A percentile compares a stretch with the other conserved stretches of the same genome.
Conservation (phyloP, 345 rosid genomes). For the Isatis tinctoria region DNA sequence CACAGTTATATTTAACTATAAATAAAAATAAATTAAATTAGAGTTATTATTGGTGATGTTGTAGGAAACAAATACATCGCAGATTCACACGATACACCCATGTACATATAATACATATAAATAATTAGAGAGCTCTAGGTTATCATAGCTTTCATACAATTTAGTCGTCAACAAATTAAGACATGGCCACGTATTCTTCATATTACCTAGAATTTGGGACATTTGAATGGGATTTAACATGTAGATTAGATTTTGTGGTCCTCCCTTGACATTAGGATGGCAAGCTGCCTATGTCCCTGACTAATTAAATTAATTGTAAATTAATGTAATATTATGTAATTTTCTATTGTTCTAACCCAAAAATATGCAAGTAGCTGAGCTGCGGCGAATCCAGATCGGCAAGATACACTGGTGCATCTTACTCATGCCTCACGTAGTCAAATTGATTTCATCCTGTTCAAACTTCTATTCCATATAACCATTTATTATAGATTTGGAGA, state of each 20-base stretch:
- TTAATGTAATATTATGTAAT: not conserved
- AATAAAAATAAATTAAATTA: not conserved
- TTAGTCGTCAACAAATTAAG: not conserved
- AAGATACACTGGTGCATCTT: no score
- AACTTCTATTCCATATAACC: no score
- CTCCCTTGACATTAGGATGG: not conserved
- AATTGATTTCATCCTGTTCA: no score
- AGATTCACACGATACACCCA: not conserved
- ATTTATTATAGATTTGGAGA: no score
- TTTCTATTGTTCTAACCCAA: not conserved
- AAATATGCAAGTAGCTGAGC: not conserved
- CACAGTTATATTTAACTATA: no score
- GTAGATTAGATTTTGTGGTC: conserved; percentile 18
- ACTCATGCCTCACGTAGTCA: no score
- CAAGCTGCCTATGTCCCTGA: not conserved
- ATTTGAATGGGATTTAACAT: not conserved
- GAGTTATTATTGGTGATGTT: not conserved
- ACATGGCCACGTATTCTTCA: not conserved
- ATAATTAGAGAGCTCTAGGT: not conserved
- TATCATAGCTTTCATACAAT: not conserved
- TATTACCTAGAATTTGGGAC: conserved; percentile 15
- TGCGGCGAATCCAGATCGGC: no score
- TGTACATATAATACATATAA: not conserved
- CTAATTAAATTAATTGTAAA: not conserved
- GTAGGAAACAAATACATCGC: not conserved